Evolutionary conservation across 192 early-diverging fungal species (phyloP), one percentile per base, ranked within the genome.

Genomic region (Coemansia aciculifera): DNA sequence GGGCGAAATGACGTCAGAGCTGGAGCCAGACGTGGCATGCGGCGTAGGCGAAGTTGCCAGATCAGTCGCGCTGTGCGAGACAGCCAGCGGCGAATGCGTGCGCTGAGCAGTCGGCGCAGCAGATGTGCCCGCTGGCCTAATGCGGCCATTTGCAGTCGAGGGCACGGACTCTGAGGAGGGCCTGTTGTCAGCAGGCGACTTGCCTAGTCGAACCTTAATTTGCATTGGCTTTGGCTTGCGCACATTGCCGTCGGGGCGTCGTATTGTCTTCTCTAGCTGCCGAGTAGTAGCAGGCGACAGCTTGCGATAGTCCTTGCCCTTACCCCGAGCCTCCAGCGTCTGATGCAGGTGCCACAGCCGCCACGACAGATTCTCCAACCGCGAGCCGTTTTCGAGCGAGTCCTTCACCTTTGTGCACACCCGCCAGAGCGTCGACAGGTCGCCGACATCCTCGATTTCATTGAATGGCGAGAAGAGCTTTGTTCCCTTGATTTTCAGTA

Each of bases 351-450:
- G 90, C 92, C 92, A 94, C 36, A 94, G 74, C 37, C 92, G 80
- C 92, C 92, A 94, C 27, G 92, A 93, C 62, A 93, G 85, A 71
- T 94, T 94, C 67, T 93, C 92, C 23, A 93, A 73, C 21, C 92
- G 89, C 43, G 85, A 87, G 32, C 92, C 92, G 72, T 92, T 88
- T 66, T 93, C 92, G 10, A 94, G 83, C 37, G 89, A 87, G 66
- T 93, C 90, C 74, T 91, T 93, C 29, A 93, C 92, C 77, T 93
- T 93, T 40, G 90, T 91, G 74, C 90, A 91, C n/a, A 92, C 87
- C 31, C 90, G 84, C 92, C 92, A 94, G 6, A 90, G 86, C 64
- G 86, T 88, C 39, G 87, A 88, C 15, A 94, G 77, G 68, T 94
- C 92, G 66, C 90, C 91, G 11, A 87, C 90, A 48, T 84, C 87